phyloP scores from a whole-genome alignment of 176 grass and related monocot species.

The Triticum dicoccoides region DNA sequence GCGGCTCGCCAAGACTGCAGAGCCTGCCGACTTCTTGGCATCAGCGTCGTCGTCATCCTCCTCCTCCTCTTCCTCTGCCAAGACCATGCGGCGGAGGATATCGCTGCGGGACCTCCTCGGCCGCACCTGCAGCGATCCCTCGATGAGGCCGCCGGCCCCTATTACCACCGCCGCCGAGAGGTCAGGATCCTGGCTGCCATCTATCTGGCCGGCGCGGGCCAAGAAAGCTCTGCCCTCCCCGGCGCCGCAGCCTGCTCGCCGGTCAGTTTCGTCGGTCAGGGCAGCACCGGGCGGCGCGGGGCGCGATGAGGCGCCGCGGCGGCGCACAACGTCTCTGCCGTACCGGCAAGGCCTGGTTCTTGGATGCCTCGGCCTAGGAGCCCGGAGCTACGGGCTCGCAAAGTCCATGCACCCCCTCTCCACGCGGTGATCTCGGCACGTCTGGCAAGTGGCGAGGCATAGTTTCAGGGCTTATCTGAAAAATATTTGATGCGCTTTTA shows the following conservation, averaged over 20 bases:
- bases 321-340: slow-evolving; percentile 60
- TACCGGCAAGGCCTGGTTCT: slow-evolving; percentile 61
- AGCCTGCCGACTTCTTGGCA: background rate
- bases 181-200: slow-evolving; percentile 33
- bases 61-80: background rate
- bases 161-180: slow-evolving; percentile 1
- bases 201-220: slow-evolving; percentile 37
- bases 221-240: slow-evolving; percentile 33
- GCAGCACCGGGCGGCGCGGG: background rate
- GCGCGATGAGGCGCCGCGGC: slow-evolving; percentile 18
- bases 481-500: background rate
- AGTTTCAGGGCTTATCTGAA: background rate
- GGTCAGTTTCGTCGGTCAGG: slow-evolving; percentile 35
- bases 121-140: background rate
- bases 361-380: slow-evolving; percentile 59
- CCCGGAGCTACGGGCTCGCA: slow-evolving; percentile 55
- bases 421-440: slow-evolving; percentile 11
- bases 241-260: slow-evolving; percentile 18
- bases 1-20: background rate
- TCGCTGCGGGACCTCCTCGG: slow-evolving; percentile 50
- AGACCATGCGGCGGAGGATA: slow-evolving; percentile 19
- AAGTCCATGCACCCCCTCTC: slow-evolving; percentile 42
- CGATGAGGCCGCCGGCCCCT: background rate
- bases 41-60: slow-evolving; percentile 15
- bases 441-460: too few species aligned